Percentiles rank a stretch among this genome's conserved stretches.
These are phyloP conservation scores for Yamadazyma takamatsuzukensis DNA, from an alignment of 805 yeast genomes.

Conservation along the genomic window DNA sequence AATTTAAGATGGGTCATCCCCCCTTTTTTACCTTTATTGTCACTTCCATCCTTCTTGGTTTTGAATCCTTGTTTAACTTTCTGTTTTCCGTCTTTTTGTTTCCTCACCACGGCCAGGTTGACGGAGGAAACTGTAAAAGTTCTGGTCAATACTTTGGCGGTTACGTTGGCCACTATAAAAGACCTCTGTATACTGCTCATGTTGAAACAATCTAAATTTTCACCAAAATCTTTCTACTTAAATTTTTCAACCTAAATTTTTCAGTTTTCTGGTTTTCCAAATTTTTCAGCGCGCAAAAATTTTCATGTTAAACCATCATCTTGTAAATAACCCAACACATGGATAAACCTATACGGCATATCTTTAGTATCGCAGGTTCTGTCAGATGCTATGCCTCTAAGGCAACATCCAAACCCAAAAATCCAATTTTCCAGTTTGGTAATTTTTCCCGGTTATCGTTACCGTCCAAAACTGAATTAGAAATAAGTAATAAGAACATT, in stretches of 20 bases:
- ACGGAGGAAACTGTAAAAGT: too few relatives aligned
- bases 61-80: slow-evolving; percentile 21
- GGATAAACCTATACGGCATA: background rate
- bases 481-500: slow-evolving; percentile 20
- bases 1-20: slow-evolving; percentile 41
- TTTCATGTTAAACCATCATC: background rate
- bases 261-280: background rate
- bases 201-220: background rate
- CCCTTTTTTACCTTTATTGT: slow-evolving; percentile 20
- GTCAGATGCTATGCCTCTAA: slow-evolving; percentile 2
- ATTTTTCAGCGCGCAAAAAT: background rate
- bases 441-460: slow-evolving; percentile 45
- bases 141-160: slow-evolving; percentile 13
- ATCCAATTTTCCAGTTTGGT: slow-evolving; percentile 35
- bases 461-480: slow-evolving; percentile 38
- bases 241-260: too few relatives aligned
- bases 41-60: slow-evolving; percentile 8
- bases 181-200: slow-evolving; percentile 3
- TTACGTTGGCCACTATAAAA: slow-evolving; percentile 10
- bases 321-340: too few relatives aligned
- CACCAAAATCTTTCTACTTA: slow-evolving; percentile 6
- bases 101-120: too few relatives aligned
- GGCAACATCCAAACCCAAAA: slow-evolving; percentile 2
- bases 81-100: slow-evolving; percentile 21
- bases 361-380: background rate